Base-by-base conservation (phyloP, 176 grass and related monocot species). In the Miscanthus lutarioriparius region DNA sequence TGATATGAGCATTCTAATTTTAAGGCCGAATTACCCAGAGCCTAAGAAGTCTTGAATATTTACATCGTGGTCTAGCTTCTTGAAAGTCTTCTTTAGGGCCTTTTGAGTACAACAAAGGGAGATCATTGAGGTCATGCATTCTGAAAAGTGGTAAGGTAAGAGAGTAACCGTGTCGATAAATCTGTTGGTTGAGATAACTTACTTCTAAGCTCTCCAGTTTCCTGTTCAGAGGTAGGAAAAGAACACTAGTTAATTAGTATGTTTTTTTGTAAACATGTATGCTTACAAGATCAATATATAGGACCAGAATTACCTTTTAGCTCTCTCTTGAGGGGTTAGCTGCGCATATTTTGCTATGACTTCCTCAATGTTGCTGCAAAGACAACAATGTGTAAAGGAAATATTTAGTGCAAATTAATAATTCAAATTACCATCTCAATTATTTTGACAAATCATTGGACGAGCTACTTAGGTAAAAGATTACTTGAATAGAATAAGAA, bases 11-110 rank as follows among this genome's bases (percentile, higher is more conserved):
- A 10, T 37, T 49, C 53, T 30, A 71, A 37, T 12, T 67, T 22
- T 22, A 20, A 8, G 79, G 33, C 9, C 81, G 40, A 54, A 70
- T 80, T 92, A 95, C 93, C 93, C 81, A 22, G 87, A 92, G 69
- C 90, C 93, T 84, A 95, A 80, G 75, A 95, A 95, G 35, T 95
- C 93, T 48, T 92, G 93, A 83, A 95, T 90, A 86, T 95, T 92
- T 58, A 95, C 88, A 81, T 95, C 90, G 48, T 95, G 93, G 49
- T 95, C 93, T 33, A 95, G 86, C 70, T 95, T 95, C 90, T 95
- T 92, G 93, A 95, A 95, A 75, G 93, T 90, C 76, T 95, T 95
- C 85, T 90, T 90, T 22, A 95, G 83, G 35, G 90, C 87, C 90
- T 95, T 83, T 74, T 35, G 47, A 49, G 56, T 58, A 87, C 17